Evolutionary conservation across 129 eudicot genomes (phyloP).

Genomic region (Sambucus nigra): DNA sequence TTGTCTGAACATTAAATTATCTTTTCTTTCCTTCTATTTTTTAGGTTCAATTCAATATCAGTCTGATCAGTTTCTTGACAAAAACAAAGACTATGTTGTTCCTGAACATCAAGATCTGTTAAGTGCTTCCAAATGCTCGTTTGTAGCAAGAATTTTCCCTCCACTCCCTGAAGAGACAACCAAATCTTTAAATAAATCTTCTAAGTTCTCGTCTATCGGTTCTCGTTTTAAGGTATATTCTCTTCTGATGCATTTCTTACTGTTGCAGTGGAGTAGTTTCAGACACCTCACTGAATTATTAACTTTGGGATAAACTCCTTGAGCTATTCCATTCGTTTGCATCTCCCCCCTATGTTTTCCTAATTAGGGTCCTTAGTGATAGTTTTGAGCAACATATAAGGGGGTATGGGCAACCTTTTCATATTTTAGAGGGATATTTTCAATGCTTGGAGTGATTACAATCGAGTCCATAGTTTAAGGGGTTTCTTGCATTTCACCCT

Average conservation of each 20-base stretch:
- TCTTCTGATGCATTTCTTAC: neutral
- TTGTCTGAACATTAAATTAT: slow-evolving; percentile 11
- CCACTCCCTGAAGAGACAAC: slow-evolving; percentile 64
- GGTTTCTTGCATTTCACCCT: too few relatives aligned
- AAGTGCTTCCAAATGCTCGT: slow-evolving; percentile 74
- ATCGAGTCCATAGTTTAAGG: too few relatives aligned
- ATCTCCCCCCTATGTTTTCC: too few relatives aligned
- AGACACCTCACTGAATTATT: neutral
- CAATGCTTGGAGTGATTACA: too few relatives aligned
- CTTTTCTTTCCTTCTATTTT: slow-evolving; percentile 14
- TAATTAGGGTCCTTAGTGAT: too few relatives aligned
- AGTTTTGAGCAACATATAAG: too few relatives aligned
- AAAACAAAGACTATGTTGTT: slow-evolving; percentile 95
- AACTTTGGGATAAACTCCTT: too few relatives aligned
- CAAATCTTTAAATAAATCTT: too few relatives aligned
- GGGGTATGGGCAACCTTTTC: slow-evolving; percentile 1
- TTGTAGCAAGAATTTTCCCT: slow-evolving; percentile 82
- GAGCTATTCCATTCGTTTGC: too few relatives aligned
- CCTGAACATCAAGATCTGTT: slow-evolving; percentile 95
- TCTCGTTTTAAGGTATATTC: slow-evolving; percentile 69
- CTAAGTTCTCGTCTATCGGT: slow-evolving; percentile 95
- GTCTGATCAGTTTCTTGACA: slow-evolving; percentile 86
- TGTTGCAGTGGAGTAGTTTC: slow-evolving; percentile 8
- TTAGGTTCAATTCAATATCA: slow-evolving; percentile 88
- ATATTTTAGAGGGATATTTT: too few relatives aligned